These are phyloP conservation scores for Leccinum pachyderme DNA, from an alignment of 1,284 basidiomycete species.

Conservation along the genomic window DNA sequence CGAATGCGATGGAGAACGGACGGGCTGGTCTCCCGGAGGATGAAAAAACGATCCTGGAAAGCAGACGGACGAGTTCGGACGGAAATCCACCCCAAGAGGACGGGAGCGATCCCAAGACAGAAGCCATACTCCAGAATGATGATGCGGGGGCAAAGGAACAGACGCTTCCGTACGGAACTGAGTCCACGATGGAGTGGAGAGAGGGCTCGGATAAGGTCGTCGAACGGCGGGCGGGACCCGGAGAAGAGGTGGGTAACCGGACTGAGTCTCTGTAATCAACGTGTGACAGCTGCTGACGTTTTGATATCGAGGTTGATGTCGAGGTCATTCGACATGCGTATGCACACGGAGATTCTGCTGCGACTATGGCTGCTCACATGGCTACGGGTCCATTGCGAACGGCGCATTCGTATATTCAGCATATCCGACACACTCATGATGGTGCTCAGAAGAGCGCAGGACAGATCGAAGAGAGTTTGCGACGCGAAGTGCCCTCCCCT, in stretches of 20 bases:
- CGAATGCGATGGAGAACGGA: slow-evolving; percentile 49
- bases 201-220: slow-evolving; percentile 65
- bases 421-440: slow-evolving; percentile 7
- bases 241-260: slow-evolving; percentile 25
- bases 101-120: slow-evolving; percentile 15
- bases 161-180: slow-evolving; percentile 45
- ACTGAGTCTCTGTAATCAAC: neutral
- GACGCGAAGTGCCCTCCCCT: neutral
- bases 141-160: slow-evolving; percentile 25
- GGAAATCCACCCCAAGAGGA: slow-evolving; percentile 2
- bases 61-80: slow-evolving; percentile 22
- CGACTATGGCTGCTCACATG: too few species aligned
- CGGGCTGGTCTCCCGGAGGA: slow-evolving; percentile 34
- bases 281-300: slow-evolving; percentile 13
- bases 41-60: slow-evolving; percentile 34
- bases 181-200: slow-evolving; percentile 47
- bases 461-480: neutral
- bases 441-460: slow-evolving; percentile 1
- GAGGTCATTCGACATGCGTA: slow-evolving; percentile 26
- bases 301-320: slow-evolving; percentile 24
- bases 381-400: neutral
- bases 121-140: slow-evolving; percentile 14
- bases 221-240: slow-evolving; percentile 28
- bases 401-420: slow-evolving; percentile 11
- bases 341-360: neutral